Evolutionary conservation across 306 rosid species (phyloP).

Genomic region (Vigna nakashimae): DNA sequence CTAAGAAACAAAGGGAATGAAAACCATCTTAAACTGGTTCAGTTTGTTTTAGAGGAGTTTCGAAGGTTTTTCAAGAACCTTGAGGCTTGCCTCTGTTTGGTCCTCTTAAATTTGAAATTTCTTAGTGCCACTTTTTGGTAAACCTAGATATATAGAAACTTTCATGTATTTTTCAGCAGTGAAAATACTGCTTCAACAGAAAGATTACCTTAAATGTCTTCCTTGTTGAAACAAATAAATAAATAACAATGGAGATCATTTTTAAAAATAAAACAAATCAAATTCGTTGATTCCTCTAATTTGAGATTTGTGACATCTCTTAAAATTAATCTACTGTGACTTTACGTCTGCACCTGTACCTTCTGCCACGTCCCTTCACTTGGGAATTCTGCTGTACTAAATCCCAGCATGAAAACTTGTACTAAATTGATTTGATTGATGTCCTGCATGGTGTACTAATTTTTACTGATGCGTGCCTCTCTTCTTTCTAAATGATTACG

Average conservation of each 20-base stretch:
- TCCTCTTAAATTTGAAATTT: too few relatives aligned
- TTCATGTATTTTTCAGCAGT: background rate
- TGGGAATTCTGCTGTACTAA: background rate
- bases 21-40: background rate
- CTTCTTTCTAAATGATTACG: slow-evolving; percentile 18
- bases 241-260: background rate
- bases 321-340: background rate
- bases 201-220: background rate
- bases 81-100: background rate
- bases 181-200: background rate
- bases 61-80: background rate
- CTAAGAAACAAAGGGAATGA: background rate
- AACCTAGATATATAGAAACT: background rate
- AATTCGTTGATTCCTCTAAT: background rate
- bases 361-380: background rate
- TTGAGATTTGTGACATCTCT: too few relatives aligned
- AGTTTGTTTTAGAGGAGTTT: background rate
- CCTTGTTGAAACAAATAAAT: background rate
- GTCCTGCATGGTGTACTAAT: slow-evolving; percentile 17
- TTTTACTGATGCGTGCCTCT: slow-evolving; percentile 22
- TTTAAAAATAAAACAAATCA: background rate
- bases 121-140: background rate
- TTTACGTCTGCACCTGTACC: background rate
- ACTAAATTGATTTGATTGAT: background rate
- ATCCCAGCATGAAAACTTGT: background rate